These are phyloP conservation scores for Colletotrichum graminicola DNA, from an alignment of 2,329 filamentous ascomycete genomes.

Conservation along the genomic window DNA sequence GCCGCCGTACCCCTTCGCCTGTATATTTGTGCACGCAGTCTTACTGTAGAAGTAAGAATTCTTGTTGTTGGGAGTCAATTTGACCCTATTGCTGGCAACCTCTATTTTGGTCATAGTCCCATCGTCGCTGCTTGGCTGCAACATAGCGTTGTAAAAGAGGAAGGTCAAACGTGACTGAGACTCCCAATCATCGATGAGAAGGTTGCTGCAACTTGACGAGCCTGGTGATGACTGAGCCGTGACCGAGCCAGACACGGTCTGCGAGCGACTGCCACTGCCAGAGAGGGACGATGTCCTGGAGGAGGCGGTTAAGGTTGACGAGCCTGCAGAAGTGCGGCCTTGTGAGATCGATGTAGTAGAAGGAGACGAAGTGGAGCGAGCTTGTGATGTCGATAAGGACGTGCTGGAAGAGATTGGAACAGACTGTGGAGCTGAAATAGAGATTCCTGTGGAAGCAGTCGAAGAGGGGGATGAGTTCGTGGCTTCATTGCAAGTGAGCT, in stretches of 20 bases:
- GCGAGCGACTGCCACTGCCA: background rate
- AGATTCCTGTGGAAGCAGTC: background rate
- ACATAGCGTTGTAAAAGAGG: slow-evolving; percentile 70
- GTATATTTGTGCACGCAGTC: slow-evolving; percentile 65
- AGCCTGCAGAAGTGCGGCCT: background rate
- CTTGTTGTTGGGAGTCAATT: slow-evolving; percentile 62
- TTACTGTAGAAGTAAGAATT: slow-evolving; percentile 71
- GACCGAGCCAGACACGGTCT: slow-evolving; percentile 10
- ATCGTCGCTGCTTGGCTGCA: slow-evolving; percentile 68
- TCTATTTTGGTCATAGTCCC: slow-evolving; percentile 67
- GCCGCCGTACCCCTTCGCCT: slow-evolving; percentile 62
- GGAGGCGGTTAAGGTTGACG: background rate
- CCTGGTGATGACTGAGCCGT: slow-evolving; percentile 28
- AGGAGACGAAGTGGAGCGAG: background rate
- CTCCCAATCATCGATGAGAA: slow-evolving; percentile 70
- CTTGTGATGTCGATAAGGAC: background rate
- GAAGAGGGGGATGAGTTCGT: background rate
- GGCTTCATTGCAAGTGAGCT: slow-evolving; percentile 22
- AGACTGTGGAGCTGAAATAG: background rate
- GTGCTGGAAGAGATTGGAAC: background rate
- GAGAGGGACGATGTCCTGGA: background rate
- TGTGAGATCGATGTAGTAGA: background rate
- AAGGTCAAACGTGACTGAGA: slow-evolving; percentile 73
- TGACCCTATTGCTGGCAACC: slow-evolving; percentile 64
- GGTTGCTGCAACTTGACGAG: slow-evolving; percentile 52